These are phyloP conservation scores for Echinochloa phyllopogon DNA, from an alignment of 176 grass and related monocot species.

Conservation along the genomic window DNA sequence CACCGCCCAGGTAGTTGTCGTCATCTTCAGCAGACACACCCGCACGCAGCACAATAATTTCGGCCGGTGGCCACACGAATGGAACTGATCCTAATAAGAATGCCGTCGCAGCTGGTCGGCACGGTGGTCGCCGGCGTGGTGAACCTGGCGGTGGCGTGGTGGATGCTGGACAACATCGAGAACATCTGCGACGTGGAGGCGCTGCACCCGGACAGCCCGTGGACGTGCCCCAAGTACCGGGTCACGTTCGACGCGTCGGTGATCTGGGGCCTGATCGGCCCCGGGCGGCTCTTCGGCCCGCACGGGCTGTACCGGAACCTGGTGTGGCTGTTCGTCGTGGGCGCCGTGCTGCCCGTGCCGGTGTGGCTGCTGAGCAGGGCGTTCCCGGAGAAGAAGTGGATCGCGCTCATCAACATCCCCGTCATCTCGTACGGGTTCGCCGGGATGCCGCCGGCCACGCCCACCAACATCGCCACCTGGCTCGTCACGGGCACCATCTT, in stretches of 20 bases:
- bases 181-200: constrained; percentile 95
- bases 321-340: constrained; percentile 89
- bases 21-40: neutral
- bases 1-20: constrained; percentile 60
- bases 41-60: too few relatives aligned
- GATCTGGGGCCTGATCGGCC: constrained; percentile 95
- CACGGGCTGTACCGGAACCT: constrained; percentile 91
- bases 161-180: constrained; percentile 95
- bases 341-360: constrained; percentile 87
- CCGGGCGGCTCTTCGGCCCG: constrained; percentile 67
- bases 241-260: constrained; percentile 96
- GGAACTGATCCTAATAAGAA: neutral
- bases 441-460: constrained; percentile 97
- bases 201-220: constrained; percentile 88
- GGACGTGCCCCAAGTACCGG: constrained; percentile 99
- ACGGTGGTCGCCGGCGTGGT: constrained; percentile 85
- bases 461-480: constrained; percentile 98
- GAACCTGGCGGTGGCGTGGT: constrained; percentile 96
- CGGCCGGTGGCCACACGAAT: too few relatives aligned
- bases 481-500: constrained; percentile 88
- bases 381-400: constrained; percentile 97
- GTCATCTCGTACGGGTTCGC: constrained; percentile 97
- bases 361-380: constrained; percentile 86
- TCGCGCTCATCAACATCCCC: constrained; percentile 87
- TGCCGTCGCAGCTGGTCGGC: constrained; percentile 65